Conservation (phyloP, 208 protist genomes). For the Lotmaria passim region DNA sequence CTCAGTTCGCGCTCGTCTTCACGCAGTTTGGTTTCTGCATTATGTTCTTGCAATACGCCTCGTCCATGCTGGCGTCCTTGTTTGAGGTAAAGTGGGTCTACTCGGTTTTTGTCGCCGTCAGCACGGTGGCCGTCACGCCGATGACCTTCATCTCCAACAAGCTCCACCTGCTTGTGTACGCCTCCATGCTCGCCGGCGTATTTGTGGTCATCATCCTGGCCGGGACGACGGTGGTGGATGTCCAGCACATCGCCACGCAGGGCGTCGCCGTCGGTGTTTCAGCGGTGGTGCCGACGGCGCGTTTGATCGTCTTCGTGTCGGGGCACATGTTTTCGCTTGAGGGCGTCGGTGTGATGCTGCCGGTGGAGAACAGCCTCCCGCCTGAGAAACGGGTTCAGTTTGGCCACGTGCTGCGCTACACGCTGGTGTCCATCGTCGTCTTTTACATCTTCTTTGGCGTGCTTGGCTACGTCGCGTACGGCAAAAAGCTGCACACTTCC, state of each 20-base stretch:
- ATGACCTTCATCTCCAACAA: slow-evolving; percentile 74
- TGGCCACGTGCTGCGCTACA: slow-evolving; percentile 55
- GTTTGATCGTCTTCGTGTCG: slow-evolving; percentile 71
- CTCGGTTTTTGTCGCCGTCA: slow-evolving; percentile 51
- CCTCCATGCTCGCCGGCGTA: slow-evolving; percentile 64
- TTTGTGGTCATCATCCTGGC: slow-evolving; percentile 62
- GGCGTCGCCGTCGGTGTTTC: slow-evolving; percentile 47
- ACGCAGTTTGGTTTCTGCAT: slow-evolving; percentile 90
- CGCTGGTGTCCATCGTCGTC: slow-evolving; percentile 50
- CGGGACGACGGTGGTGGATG: slow-evolving; percentile 57
- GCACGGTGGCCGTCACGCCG: slow-evolving; percentile 60
- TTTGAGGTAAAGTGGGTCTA: slow-evolving; percentile 44
- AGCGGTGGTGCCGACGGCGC: slow-evolving; percentile 41
- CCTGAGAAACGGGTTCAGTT: slow-evolving; percentile 52
- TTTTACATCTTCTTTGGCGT: slow-evolving; percentile 76
- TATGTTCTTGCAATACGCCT: slow-evolving; percentile 81
- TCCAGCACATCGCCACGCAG: slow-evolving; percentile 37
- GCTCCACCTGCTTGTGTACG: slow-evolving; percentile 63
- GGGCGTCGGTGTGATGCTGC: slow-evolving; percentile 76
- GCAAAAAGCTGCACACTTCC: slow-evolving; percentile 64
- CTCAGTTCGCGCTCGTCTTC: slow-evolving; percentile 75
- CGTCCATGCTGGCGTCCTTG: slow-evolving; percentile 69
- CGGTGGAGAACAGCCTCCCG: slow-evolving; percentile 79
- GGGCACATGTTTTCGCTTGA: slow-evolving; percentile 85
- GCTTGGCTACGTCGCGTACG: slow-evolving; percentile 76